Percentiles rank a stretch among this genome's conserved stretches.
Conservation (phyloP, 2,329 filamentous ascomycete genomes). For the Aspergillus sp. region DNA sequence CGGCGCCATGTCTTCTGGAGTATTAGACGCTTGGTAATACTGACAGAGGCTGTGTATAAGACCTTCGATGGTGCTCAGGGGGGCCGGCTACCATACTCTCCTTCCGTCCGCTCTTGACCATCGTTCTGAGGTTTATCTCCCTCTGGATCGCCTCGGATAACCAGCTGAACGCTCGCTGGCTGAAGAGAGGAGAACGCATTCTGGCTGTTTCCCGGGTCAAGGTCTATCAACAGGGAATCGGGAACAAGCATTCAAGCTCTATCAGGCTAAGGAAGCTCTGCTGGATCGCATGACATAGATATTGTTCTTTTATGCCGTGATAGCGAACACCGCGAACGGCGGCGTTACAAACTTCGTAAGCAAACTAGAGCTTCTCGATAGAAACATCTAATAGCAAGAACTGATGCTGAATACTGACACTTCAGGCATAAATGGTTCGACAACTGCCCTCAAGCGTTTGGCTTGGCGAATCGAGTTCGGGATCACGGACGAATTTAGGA, state of each 20-base stretch:
- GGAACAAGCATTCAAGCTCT: constrained; percentile 60
- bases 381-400: too few relatives aligned
- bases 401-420: too few relatives aligned
- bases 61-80: too few relatives aligned
- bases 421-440: too few relatives aligned
- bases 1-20: too few relatives aligned
- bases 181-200: constrained; percentile 57
- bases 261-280: constrained; percentile 54
- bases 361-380: too few relatives aligned
- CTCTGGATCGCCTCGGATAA: constrained; percentile 49
- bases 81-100: too few relatives aligned
- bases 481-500: too few relatives aligned
- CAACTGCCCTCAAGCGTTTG: too few relatives aligned
- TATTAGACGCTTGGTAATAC: too few relatives aligned
- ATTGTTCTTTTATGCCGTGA: constrained; percentile 48
- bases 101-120: constrained; percentile 46
- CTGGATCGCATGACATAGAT: constrained; percentile 52
- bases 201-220: constrained; percentile 63
- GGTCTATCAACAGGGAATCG: constrained; percentile 66
- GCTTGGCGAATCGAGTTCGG: too few relatives aligned
- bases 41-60: too few relatives aligned
- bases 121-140: constrained; percentile 40
- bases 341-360: constrained; percentile 54
- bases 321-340: constrained; percentile 51
- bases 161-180: constrained; percentile 51